Evolutionary conservation across 2,329 filamentous ascomycete species (phyloP), one percentile per base, ranked within the genome.

Genomic region (Clarireedia monteithiana): DNA sequence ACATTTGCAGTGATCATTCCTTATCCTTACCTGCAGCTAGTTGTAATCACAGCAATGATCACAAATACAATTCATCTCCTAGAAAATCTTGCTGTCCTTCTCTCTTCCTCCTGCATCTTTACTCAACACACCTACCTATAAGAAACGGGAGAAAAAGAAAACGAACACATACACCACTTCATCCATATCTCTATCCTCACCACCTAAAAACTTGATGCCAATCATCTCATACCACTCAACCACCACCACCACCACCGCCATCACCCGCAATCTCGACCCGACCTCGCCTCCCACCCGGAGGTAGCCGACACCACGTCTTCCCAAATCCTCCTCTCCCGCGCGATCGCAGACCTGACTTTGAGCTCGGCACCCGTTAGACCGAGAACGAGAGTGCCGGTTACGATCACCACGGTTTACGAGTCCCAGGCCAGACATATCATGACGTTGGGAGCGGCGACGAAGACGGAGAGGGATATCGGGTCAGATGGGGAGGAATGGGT

Each of bases 281-380:
- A 40, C 39, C 44, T 57, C 40, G 63, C 59, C 61, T 62, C 63
- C 60, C 38, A 30, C 3, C 17, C 40, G 56, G 63, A 60, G 63
- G 60, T 63, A 45, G 51, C 52, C 59, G 56, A 59, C 62, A 74
- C 62, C 27, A 76, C 73, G 74, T 74, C 75, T 71, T 76, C 73
- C 48, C 71, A 75, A 58, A 76, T 77, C 38, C 67, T 75, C 54
- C 68, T 77, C 50, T 77, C 74, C 24, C 64, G 73, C 53, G 73
- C 70, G 53, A 72, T 76, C 58, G 74, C 74, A 44, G 68, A 64
- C 30, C 67, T 69, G 34, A 61, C 23, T 5, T 26, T 23, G 24
- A 24, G 15, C 30, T 7, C 26, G 26, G 14, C 45, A 9, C 9
- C 45, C 17, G 20, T 20, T 15, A 34, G 51, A 17, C 6, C 39